phyloP scores from a whole-genome alignment of 2,329 filamentous ascomycete genomes.

The Stagonosporopsis chrysanthemi region DNA sequence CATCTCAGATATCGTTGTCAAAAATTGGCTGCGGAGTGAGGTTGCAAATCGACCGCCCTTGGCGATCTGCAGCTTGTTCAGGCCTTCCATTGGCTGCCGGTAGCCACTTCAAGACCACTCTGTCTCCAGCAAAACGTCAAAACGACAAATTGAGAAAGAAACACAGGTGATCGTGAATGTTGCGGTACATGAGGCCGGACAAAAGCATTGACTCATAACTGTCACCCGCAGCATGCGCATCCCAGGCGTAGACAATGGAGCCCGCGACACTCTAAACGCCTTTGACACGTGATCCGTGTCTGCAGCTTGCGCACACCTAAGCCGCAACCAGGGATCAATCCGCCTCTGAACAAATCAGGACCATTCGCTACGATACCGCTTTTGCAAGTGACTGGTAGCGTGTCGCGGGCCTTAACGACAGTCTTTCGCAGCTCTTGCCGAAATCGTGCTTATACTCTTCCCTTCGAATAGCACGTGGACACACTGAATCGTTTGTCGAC shows the following conservation, averaged over 20 bases:
- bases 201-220: background rate
- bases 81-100: slow-evolving; percentile 10
- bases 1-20: slow-evolving; percentile 14
- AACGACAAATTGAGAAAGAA: background rate
- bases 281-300: slow-evolving; percentile 27
- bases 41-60: slow-evolving; percentile 15
- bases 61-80: slow-evolving; percentile 11
- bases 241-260: slow-evolving; percentile 12
- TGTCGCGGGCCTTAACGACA: slow-evolving; percentile 26
- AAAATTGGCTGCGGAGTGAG: slow-evolving; percentile 20
- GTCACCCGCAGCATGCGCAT: background rate
- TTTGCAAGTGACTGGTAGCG: slow-evolving; percentile 30
- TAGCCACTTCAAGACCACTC: background rate
- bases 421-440: slow-evolving; percentile 7
- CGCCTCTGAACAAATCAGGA: slow-evolving; percentile 36
- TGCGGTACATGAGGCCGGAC: background rate
- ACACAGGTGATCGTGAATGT: background rate
- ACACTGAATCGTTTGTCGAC: background rate
- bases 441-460: background rate
- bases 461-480: slow-evolving; percentile 20
- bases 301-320: slow-evolving; percentile 28
- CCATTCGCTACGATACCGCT: slow-evolving; percentile 28
- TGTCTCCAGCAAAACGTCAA: slow-evolving; percentile 1
- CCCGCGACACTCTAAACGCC: slow-evolving; percentile 13
- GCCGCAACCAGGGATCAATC: slow-evolving; percentile 26